Evolutionary conservation across 345 rosid genomes (phyloP).

Genomic region (Physaria fendleri): DNA sequence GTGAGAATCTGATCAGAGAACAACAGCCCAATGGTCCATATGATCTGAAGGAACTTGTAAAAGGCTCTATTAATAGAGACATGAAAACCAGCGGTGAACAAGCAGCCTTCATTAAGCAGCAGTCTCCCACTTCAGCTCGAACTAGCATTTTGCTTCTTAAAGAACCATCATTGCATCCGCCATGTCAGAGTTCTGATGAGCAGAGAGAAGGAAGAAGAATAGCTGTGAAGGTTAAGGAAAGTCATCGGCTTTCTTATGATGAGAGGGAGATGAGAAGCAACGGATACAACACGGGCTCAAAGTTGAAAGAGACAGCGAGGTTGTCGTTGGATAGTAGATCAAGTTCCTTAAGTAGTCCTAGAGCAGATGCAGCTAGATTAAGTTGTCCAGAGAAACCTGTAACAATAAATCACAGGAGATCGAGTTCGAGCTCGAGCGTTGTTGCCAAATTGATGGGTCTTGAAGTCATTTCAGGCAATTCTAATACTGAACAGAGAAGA

Average conservation of each 20-base stretch:
- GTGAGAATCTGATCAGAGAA: constrained; percentile 27
- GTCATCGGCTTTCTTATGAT: constrained; percentile 76
- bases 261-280: constrained; percentile 56
- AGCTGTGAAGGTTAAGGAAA: constrained; percentile 35
- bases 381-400: constrained; percentile 27
- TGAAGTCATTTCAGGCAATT: constrained; percentile 46
- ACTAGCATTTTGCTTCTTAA: constrained; percentile 30
- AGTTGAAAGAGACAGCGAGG: constrained; percentile 78
- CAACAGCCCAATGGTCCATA: constrained; percentile 31
- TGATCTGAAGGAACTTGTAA: constrained; percentile 53
- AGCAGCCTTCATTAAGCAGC: constrained; percentile 23
- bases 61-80: constrained; percentile 63
- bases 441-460: constrained; percentile 93
- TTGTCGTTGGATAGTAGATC: constrained; percentile 79
- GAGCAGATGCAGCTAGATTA: constrained; percentile 31
- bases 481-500: constrained; percentile 26
- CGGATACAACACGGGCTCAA: constrained; percentile 36
- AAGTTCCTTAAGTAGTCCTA: constrained; percentile 39
- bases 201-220: constrained; percentile 30
- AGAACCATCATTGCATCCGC: constrained; percentile 42
- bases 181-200: constrained; percentile 34
- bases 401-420: constrained; percentile 37
- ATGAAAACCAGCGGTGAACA: constrained; percentile 29
- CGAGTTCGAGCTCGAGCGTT: constrained; percentile 50
- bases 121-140: constrained; percentile 34